A percentile compares a stretch with the other conserved stretches of the same genome.
phyloP scores from a whole-genome alignment of 1,139 yeast species.

The Hyphopichia fennica region DNA sequence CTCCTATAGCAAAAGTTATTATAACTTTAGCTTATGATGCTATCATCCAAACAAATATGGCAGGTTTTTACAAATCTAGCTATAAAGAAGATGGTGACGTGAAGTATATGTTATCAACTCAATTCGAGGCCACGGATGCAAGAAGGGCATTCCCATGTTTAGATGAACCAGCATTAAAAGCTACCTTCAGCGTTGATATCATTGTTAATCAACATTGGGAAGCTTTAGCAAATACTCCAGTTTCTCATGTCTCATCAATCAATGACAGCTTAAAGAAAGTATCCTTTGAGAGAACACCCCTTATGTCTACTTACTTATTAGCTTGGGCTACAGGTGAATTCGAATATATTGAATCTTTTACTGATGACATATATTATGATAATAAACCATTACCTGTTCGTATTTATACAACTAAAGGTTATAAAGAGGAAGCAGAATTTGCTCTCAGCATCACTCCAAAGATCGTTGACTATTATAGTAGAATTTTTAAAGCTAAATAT shows the following conservation, averaged over 20 bases:
- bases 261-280: constrained; percentile 19
- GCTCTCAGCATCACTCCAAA: constrained; percentile 69
- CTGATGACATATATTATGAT: constrained; percentile 25
- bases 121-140: constrained; percentile 85
- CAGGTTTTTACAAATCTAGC: constrained; percentile 79
- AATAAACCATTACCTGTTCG: constrained; percentile 69
- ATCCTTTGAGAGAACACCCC: constrained; percentile 53
- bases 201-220: constrained; percentile 58
- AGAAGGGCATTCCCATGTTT: constrained; percentile 84
- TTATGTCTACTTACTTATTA: constrained; percentile 72
- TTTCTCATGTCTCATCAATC: constrained; percentile 14
- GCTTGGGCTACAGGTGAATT: constrained; percentile 81
- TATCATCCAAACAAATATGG: constrained; percentile 58
- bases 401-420: constrained; percentile 72
- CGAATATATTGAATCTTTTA: constrained; percentile 62
- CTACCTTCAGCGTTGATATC: constrained; percentile 65
- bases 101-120: constrained; percentile 73
- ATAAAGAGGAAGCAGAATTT: constrained; percentile 58
- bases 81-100: constrained; percentile 61
- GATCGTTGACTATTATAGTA: constrained; percentile 65
- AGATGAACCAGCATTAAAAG: constrained; percentile 78
- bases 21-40: constrained; percentile 47
- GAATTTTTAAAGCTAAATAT: constrained; percentile 63
- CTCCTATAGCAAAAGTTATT: constrained; percentile 13
- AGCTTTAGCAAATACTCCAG: constrained; percentile 76